These are phyloP conservation scores for Eucalyptus paniculata DNA, from an alignment of 345 rosid genomes.

Conservation along the genomic window DNA sequence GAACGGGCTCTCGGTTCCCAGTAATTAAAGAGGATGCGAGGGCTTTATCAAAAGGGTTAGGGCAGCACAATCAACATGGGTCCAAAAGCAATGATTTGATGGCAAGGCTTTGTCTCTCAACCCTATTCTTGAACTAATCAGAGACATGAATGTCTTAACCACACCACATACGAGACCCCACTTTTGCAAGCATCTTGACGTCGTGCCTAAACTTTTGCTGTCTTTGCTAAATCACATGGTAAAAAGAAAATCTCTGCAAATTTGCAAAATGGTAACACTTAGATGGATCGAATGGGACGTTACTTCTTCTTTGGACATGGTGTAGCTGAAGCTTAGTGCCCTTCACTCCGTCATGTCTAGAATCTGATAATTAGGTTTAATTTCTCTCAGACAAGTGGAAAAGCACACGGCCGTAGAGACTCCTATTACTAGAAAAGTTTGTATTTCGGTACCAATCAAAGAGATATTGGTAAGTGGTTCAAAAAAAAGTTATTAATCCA, in stretches of 20 bases:
- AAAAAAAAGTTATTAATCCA: background rate
- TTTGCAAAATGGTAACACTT: background rate
- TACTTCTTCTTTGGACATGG: background rate
- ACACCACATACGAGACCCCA: background rate
- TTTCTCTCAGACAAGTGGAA: background rate
- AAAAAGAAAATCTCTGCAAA: background rate
- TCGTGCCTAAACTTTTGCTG: background rate
- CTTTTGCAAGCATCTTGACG: background rate
- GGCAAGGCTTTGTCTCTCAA: background rate
- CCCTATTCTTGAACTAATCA: background rate
- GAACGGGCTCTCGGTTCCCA: background rate
- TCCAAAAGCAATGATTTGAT: background rate
- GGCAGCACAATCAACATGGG: background rate
- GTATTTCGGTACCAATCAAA: background rate
- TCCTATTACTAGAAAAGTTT: background rate
- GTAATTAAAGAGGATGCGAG: background rate
- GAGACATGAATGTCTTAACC: background rate
- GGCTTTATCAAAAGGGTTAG: background rate
- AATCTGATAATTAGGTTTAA: background rate
- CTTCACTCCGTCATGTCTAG: background rate
- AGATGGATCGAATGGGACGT: background rate
- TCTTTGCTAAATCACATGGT: background rate
- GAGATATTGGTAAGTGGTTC: background rate
- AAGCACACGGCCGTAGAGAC: background rate
- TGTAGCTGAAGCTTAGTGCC: background rate